These are phyloP conservation scores for Scheffersomyces ergatensis DNA, from an alignment of 805 yeast species.

Conservation along the genomic window DNA sequence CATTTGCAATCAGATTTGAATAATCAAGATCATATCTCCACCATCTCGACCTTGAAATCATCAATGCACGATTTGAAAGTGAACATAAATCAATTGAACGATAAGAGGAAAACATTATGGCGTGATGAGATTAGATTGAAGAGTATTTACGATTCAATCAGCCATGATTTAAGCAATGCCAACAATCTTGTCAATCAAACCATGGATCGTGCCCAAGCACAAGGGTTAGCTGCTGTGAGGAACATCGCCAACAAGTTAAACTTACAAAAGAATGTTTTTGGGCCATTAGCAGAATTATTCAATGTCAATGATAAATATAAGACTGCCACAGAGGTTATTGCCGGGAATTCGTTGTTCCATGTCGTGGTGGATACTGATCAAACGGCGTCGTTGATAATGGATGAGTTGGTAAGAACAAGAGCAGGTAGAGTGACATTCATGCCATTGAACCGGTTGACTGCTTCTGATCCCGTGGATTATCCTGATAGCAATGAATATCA, in stretches of 20 bases:
- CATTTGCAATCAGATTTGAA: conserved; percentile 10
- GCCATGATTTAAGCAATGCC: conserved; percentile 54
- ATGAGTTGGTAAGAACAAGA: conserved; percentile 64
- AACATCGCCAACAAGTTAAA: conserved; percentile 60
- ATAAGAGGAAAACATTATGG: conserved; percentile 73
- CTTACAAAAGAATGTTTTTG: conserved; percentile 63
- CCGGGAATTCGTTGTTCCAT: conserved; percentile 82
- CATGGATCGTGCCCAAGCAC: conserved; percentile 68
- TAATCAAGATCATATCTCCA: conserved; percentile 5
- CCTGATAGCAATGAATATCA: conserved; percentile 59
- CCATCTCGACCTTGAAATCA: conserved; percentile 13
- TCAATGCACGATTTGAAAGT: conserved; percentile 40
- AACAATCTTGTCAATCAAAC: conserved; percentile 65
- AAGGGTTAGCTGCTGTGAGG: conserved; percentile 69
- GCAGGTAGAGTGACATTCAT: conserved; percentile 88
- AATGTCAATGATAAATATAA: conserved; percentile 78
- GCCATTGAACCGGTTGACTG: conserved; percentile 72
- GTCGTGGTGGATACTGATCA: conserved; percentile 86
- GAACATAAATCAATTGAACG: conserved; percentile 47
- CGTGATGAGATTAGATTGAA: conserved; percentile 69
- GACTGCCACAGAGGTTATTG: conserved; percentile 84
- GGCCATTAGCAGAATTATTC: conserved; percentile 83
- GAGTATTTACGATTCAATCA: conserved; percentile 53
- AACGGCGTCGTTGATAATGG: conserved; percentile 78
- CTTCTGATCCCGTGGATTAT: conserved; percentile 30